These are phyloP conservation scores for Chaetomium olivaceum DNA, from an alignment of 2,329 filamentous ascomycete genomes.

Conservation along the genomic window DNA sequence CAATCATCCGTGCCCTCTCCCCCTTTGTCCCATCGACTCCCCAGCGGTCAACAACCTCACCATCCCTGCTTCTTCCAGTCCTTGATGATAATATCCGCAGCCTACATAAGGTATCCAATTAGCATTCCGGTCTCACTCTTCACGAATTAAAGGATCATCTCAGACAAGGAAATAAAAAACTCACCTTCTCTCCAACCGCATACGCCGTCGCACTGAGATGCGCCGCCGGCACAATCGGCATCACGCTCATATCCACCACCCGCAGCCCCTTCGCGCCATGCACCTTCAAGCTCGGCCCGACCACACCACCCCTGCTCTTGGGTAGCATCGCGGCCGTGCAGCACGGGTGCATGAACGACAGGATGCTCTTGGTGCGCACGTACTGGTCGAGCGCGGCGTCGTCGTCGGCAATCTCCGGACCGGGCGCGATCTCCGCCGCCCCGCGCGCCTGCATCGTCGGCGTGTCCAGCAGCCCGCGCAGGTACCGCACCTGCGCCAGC, in stretches of 20 bases:
- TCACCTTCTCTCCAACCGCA: constrained; percentile 31
- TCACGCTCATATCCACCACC: constrained; percentile 30
- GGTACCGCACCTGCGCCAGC: constrained; percentile 39
- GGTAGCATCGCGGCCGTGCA: constrained; percentile 35
- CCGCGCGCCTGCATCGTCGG: constrained; percentile 32
- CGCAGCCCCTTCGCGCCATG: constrained; percentile 28
- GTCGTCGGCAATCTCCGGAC: constrained; percentile 36
- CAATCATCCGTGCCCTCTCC: not conserved
- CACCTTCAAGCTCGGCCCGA: constrained; percentile 29
- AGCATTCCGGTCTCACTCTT: not conserved
- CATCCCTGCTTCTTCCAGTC: constrained; percentile 12
- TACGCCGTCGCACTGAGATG: constrained; percentile 31
- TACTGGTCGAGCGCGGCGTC: constrained; percentile 12
- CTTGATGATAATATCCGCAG: constrained; percentile 27
- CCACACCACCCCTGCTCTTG: constrained; percentile 18
- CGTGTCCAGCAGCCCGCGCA: constrained; percentile 33
- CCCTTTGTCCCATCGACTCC: too few species aligned
- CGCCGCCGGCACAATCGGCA: constrained; percentile 26
- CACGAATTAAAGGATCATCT: too few species aligned
- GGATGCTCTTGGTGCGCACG: constrained; percentile 5
- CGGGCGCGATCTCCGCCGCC: constrained; percentile 41
- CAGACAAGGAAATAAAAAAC: not conserved
- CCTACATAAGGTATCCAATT: constrained; percentile 13
- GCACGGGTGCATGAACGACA: constrained; percentile 30
- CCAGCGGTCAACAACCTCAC: too few species aligned